Evolutionary conservation across 441 rosid genomes (phyloP), one percentile per base, ranked within the genome.

Genomic region (Eutrema salsugineum): DNA sequence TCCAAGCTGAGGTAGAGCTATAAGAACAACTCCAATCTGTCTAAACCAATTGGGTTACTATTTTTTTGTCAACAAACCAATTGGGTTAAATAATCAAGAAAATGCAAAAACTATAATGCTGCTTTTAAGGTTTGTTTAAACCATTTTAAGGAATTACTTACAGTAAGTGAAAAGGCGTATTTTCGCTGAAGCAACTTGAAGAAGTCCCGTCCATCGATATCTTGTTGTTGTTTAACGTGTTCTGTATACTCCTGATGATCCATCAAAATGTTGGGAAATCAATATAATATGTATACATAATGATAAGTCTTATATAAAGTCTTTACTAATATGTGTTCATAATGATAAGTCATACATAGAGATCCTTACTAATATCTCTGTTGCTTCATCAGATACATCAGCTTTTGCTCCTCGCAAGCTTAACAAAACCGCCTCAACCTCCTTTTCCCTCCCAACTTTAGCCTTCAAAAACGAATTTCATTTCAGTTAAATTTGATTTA

Each of bases 1-100:
- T 47, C 79, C 75, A 46, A 76, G 75, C n/a, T 76, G 55, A 28
- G 79, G 79, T 43, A 76, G 48, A 63, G 79, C 75, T 63, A 76
- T 69, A 19, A 76, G 75, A 46, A 48, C 66, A 30, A 76, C 62
- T 63, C 79, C 79, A 69, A 76, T 63, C 79, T 76, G 48, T 8
- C 14, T 53, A 6, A 59, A 66, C 42, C 17, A 66, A 39, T 5
- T 39, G 1, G 10, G 7, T 9, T 20, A 36, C n/a, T n/a, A n/a
- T n/a, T n/a, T n/a, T n/a, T n/a, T n/a, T n/a, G n/a, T n/a, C n/a
- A n/a, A n/a, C n/a, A 6, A 59, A 66, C 42, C 17, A 66, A 39
- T 5, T 39, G 1, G 10, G 7, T 9, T 20, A 36, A 24, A 27
- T 15, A 50, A 56, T 56, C 27, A 72, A 55, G 27, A 55, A 44